These are phyloP conservation scores for Plectosphaerella plurivora DNA, from an alignment of 2,329 filamentous ascomycete genomes.

Conservation along the genomic window DNA sequence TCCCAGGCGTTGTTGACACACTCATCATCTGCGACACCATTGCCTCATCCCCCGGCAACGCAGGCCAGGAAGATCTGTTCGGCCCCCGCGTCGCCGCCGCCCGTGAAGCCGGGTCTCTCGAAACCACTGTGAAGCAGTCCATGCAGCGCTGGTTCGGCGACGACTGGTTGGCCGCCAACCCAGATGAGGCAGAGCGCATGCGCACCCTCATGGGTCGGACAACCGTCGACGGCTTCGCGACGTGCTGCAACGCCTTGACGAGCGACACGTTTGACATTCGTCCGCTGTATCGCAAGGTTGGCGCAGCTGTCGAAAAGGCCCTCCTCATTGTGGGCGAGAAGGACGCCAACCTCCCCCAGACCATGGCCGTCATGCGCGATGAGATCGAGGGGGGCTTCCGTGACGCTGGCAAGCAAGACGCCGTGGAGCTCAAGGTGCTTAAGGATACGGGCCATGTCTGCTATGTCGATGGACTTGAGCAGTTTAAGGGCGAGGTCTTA, in stretches of 20 bases:
- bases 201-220: constrained; percentile 29
- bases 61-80: constrained; percentile 30
- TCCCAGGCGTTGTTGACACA: constrained; percentile 30
- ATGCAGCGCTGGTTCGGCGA: constrained; percentile 36
- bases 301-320: constrained; percentile 25
- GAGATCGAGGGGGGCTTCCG: constrained; percentile 27
- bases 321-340: constrained; percentile 35
- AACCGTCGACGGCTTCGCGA: constrained; percentile 33
- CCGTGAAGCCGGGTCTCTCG: constrained; percentile 24
- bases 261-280: constrained; percentile 32
- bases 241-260: constrained; percentile 32
- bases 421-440: constrained; percentile 28
- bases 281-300: constrained; percentile 26
- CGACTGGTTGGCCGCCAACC: constrained; percentile 28
- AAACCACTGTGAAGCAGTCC: constrained; percentile 22
- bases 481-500: constrained; percentile 21
- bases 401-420: constrained; percentile 15
- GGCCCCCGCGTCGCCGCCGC: constrained; percentile 27
- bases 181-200: constrained; percentile 28
- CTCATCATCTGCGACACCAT: constrained; percentile 36
- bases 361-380: constrained; percentile 31
- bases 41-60: constrained; percentile 29
- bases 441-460: constrained; percentile 30
- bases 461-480: constrained; percentile 30
- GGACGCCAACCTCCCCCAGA: constrained; percentile 32